Base-by-base conservation (phyloP, 2,329 filamentous ascomycete genomes). In the Trichoderma hamatum region DNA sequence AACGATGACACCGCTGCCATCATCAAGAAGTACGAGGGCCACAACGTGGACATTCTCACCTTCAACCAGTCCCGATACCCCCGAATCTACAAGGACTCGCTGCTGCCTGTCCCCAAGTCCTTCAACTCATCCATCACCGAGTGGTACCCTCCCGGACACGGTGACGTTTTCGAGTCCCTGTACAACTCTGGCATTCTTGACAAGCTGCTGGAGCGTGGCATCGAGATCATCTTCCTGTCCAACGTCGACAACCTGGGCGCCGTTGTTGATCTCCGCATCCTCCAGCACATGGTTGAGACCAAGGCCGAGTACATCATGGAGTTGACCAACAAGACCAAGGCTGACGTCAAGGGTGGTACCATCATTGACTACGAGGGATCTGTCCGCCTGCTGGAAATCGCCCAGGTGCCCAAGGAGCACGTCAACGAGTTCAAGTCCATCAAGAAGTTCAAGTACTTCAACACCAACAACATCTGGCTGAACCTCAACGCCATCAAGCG, bases 401-500 rank as follows among this genome's bases (percentile, higher is more conserved):
- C 96, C 16, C 96, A 99, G 87, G 96, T 99, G 43, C 96, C 96
- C 83, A 99, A 98, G 90, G 93, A 99, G 87, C 96, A 99, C 84
- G 93, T 96, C 81, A 98, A 99, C 85, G 96, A 99, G 86, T 99
- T 99, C 93, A 99, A 99, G 90, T 97, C 94, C 60, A 99, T 99
- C 88, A 99, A 99, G 91, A 99, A 99, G 89, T 99, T 99, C 92
- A 97, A 97, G 89, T 99, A 99, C 90, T 99, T 99, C 91, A 99
- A 99, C 90, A 99, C 96, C 83, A 99, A 99, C 92, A 99, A 99
- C 89, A 97, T 99, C 84, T 99, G 96, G 96, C 92, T 99, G 88
- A 97, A 97, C 85, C 88, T 97, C 76, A 90, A 93, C 80, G 96
- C 96, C 75, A 92, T 99, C 84, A 98, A 98, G 91, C 94, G 96